Base-by-base conservation (phyloP, 805 yeast species). In the Kazachstania viticola region DNA sequence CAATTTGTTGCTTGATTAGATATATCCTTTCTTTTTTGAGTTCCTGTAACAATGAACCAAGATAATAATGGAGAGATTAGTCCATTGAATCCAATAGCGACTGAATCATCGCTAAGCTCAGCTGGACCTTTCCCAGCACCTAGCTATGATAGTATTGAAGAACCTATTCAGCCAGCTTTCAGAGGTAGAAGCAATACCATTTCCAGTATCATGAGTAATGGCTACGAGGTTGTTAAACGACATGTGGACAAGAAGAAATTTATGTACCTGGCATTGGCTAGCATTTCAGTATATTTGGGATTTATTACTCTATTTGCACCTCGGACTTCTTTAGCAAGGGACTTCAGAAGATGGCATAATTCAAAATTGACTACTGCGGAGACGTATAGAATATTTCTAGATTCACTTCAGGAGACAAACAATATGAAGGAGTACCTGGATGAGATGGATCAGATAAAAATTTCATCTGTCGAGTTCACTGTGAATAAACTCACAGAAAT, bases 311-410 rank as follows among this genome's bases (percentile, higher is more conserved):
- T 78, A 0, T 85, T 85, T 50, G 61, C 84, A 12, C 95, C 95
- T 2, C 56, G 95, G 35, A 82, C 96, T 1, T 81, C 94, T 2
- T 60, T 83, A 14, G 73, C 79, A 30, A 61, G 94, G 41, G 95
- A 87, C 54, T 72, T 80, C 45, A 67, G 88, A 44, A 60, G 95
- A 30, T 53, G 82, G 41, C 82, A 83, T 54, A 75, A 77, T 21
- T 66, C 74, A 22, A 67, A 62, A 32, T 49, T 82, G 30, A 76
- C 94, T 3, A 67, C 65, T 34, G 67, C 73, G 8, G 95, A 85
- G 40, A 65, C 79, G 19, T 75, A 79, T 42, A 62, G 95, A 21
- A 53, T 72, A 14, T 75, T 67, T 41, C 48, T 81, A 30, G 59
- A 58, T 15, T 44, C 61, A 3, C 46, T 71, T 27, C 50, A 54